Evolutionary conservation across 2,329 filamentous ascomycete genomes (phyloP).

Genomic region (Phialophora tarda): DNA sequence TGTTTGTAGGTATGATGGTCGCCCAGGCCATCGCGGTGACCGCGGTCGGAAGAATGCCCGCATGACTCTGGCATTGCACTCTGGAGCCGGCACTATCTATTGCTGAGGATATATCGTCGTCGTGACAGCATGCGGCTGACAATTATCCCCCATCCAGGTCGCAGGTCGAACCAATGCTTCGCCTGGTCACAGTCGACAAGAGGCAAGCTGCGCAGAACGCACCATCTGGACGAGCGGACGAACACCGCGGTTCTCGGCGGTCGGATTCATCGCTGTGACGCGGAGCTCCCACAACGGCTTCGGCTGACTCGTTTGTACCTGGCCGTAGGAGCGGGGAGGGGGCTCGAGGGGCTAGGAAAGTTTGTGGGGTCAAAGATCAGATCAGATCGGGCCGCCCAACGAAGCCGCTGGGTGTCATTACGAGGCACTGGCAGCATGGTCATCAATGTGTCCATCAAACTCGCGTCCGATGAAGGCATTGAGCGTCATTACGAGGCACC

Average conservation of each 20-base stretch:
- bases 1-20: not conserved
- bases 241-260: conserved; percentile 12
- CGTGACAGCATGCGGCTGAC: not conserved
- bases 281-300: not conserved
- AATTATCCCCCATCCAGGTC: not conserved
- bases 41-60: conserved; percentile 29
- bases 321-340: not conserved
- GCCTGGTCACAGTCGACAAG: not conserved
- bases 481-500: not conserved
- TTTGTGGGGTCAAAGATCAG: conserved; percentile 17
- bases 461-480: not conserved
- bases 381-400: conserved; percentile 5
- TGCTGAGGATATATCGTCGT: not conserved
- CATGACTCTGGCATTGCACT: conserved; percentile 29
- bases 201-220: not conserved
- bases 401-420: not conserved
- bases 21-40: conserved; percentile 11
- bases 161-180: not conserved
- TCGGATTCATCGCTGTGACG: conserved; percentile 4
- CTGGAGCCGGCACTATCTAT: not conserved
- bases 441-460: not conserved
- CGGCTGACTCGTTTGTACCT: conserved; percentile 14
- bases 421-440: not conserved
- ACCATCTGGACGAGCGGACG: conserved; percentile 9
- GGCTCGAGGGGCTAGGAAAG: conserved; percentile 1